These are phyloP conservation scores for Aegilops sharonensis DNA, from an alignment of 176 grass and related monocot species.

Conservation along the genomic window DNA sequence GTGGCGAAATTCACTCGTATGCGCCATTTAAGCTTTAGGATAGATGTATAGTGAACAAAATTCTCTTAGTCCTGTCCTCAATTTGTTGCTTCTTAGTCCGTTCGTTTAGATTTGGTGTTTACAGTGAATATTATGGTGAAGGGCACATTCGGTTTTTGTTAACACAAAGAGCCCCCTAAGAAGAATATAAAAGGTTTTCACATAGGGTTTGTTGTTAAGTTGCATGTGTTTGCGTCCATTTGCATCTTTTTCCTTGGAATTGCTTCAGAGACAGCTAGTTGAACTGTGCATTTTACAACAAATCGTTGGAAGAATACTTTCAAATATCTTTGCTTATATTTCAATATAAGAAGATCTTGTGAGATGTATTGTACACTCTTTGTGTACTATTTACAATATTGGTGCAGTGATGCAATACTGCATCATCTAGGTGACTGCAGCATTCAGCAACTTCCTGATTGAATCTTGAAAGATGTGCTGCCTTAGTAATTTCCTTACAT, in stretches of 20 bases:
- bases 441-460: background rate
- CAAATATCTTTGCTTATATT: background rate
- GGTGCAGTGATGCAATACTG: background rate
- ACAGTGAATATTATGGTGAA: background rate
- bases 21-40: background rate
- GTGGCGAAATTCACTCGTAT: background rate
- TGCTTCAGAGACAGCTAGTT: background rate
- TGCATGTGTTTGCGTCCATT: conserved; percentile 29
- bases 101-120: background rate
- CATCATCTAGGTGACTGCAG: background rate
- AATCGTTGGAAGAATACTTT: background rate
- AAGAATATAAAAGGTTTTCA: background rate
- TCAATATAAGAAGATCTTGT: background rate
- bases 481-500: background rate
- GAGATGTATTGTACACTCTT: background rate
- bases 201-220: background rate
- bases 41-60: background rate
- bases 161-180: background rate
- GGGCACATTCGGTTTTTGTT: background rate
- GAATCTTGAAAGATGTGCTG: background rate
- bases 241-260: background rate
- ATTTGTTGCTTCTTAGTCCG: background rate
- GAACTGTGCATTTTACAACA: background rate
- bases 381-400: background rate
- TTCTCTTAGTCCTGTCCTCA: background rate